A percentile compares a stretch with the other conserved stretches of the same genome.
These are phyloP conservation scores for Rhypophila decipiens DNA, from an alignment of 495 filamentous ascomycete species.

Conservation along the genomic window DNA sequence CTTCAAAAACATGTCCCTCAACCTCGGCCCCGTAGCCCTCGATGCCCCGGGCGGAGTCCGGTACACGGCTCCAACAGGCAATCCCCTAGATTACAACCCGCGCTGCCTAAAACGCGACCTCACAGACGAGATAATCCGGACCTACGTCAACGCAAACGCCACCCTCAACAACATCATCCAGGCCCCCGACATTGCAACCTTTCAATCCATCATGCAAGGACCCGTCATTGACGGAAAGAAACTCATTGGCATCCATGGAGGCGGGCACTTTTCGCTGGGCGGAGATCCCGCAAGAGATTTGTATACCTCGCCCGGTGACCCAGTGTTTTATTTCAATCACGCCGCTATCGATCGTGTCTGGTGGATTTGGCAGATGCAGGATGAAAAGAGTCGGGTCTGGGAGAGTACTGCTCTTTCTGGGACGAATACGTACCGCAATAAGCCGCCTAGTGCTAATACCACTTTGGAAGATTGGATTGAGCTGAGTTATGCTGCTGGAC, in stretches of 20 bases:
- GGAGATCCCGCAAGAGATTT: constrained; percentile 54
- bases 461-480: constrained; percentile 20
- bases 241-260: constrained; percentile 46
- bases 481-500: constrained; percentile 17
- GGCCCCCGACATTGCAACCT: background rate
- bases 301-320: constrained; percentile 56
- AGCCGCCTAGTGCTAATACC: constrained; percentile 12
- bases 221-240: constrained; percentile 10
- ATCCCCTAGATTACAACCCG: background rate
- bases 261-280: constrained; percentile 57
- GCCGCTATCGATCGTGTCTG: constrained; percentile 60
- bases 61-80: background rate
- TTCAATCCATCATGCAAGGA: background rate
- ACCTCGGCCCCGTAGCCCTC: constrained; percentile 31
- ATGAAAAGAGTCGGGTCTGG: constrained; percentile 21
- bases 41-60: background rate
- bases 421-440: constrained; percentile 22
- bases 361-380: constrained; percentile 58
- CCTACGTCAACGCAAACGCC: background rate
- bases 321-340: constrained; percentile 63
- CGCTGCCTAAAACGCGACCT: background rate
- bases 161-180: background rate
- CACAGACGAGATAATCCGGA: background rate
- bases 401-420: background rate
- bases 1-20: constrained; percentile 43